Percentiles rank a stretch among this genome's conserved stretches.
Conservation (phyloP, 331 rosid species). For the Acacia concinna region DNA sequence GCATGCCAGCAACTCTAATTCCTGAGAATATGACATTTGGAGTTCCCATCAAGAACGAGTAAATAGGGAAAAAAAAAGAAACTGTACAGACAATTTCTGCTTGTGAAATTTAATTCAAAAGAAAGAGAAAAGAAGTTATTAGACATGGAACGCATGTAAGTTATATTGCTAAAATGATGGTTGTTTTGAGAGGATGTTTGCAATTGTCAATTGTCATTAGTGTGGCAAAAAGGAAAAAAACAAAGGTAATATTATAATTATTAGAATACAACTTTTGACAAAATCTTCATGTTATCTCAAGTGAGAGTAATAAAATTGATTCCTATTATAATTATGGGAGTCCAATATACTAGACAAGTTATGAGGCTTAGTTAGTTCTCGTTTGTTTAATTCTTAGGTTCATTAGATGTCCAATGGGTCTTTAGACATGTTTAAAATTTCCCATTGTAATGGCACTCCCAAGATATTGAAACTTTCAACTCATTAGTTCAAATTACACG, state of each 20-base stretch:
- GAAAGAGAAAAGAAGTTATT: not conserved
- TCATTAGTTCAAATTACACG: too few relatives aligned
- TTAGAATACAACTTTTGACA: not conserved
- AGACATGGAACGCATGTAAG: not conserved
- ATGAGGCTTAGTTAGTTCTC: not conserved
- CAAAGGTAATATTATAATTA: not conserved
- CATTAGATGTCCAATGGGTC: slow-evolving; percentile 12
- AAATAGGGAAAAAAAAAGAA: not conserved
- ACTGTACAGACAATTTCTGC: slow-evolving; percentile 5
- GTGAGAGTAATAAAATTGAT: not conserved
- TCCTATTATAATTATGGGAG: not conserved
- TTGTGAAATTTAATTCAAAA: slow-evolving; percentile 7
- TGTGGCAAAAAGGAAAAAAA: slow-evolving; percentile 4
- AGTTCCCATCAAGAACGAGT: not conserved
- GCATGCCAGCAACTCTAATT: not conserved
- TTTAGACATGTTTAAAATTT: slow-evolving; percentile 1
- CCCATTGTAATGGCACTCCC: slow-evolving; percentile 11
- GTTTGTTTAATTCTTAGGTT: not conserved
- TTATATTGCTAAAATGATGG: slow-evolving; percentile 3
- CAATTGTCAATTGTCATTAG: not conserved
- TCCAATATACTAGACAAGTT: not conserved
- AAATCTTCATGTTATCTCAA: not conserved
- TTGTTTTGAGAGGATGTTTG: too few relatives aligned
- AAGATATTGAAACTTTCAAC: too few relatives aligned
- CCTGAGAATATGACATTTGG: not conserved